A percentile compares a stretch with the other conserved stretches of the same genome.
Conservation (phyloP, 164 flowering plant genomes). For the Tetracentron sinense region DNA sequence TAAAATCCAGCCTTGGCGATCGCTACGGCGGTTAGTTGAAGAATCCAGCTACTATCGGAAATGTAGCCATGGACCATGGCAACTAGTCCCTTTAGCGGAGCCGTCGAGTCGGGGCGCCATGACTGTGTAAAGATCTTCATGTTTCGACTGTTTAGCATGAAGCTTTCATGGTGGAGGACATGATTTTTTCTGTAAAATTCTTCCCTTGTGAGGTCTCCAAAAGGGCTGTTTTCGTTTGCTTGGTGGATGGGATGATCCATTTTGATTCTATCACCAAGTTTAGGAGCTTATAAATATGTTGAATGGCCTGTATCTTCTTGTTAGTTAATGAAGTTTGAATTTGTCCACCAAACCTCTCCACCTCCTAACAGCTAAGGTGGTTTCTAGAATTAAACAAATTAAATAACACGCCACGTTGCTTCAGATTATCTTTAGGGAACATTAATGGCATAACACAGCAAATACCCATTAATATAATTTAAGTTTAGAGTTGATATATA, state of each 20-base stretch:
- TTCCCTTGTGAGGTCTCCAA: conserved; percentile 30
- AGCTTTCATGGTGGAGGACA: conserved; percentile 29
- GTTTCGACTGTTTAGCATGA: conserved; percentile 27
- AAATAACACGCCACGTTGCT: too few species aligned
- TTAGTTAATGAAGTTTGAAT: too few species aligned
- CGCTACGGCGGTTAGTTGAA: conserved; percentile 37
- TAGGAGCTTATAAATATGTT: too few species aligned
- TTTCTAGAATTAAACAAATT: too few species aligned
- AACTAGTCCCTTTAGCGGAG: conserved; percentile 22
- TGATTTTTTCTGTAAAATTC: conserved; percentile 34
- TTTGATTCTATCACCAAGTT: neutral
- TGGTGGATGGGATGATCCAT: conserved; percentile 35
- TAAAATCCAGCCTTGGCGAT: conserved; percentile 34
- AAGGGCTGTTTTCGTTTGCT: conserved; percentile 38
- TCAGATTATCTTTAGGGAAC: too few species aligned
- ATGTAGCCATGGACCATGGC: conserved; percentile 47
- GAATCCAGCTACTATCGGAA: conserved; percentile 33
- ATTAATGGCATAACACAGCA: too few species aligned
- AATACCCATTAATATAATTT: too few species aligned
- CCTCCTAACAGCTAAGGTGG: too few species aligned
- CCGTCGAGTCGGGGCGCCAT: conserved; percentile 24
- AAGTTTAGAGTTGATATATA: too few species aligned
- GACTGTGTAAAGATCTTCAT: conserved; percentile 43
- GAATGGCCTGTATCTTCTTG: too few species aligned
- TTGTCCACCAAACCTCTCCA: too few species aligned